These are phyloP conservation scores for Cladosporium sp. DNA, from an alignment of 2,329 filamentous ascomycete species.

Conservation along the genomic window DNA sequence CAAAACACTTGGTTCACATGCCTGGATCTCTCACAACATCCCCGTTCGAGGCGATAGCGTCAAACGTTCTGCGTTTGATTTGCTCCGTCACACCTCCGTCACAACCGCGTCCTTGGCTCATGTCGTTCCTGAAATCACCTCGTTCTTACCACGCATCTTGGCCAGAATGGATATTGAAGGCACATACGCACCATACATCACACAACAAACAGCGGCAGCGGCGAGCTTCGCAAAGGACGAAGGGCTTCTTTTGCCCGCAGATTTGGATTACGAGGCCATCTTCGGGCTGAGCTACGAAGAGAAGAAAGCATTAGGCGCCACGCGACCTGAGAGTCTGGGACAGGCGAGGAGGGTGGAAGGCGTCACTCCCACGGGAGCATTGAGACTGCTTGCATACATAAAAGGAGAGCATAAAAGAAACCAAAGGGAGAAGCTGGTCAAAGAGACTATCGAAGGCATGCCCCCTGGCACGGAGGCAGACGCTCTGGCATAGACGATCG, in stretches of 20 bases:
- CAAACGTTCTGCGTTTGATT: slow-evolving; percentile 69
- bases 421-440: slow-evolving; percentile 27
- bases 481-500: slow-evolving; percentile 18
- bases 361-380: slow-evolving; percentile 48
- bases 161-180: slow-evolving; percentile 74
- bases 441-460: slow-evolving; percentile 23
- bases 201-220: slow-evolving; percentile 63
- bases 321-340: slow-evolving; percentile 76
- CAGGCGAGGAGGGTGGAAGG: slow-evolving; percentile 88
- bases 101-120: slow-evolving; percentile 55
- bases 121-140: slow-evolving; percentile 51
- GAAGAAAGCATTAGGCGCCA: slow-evolving; percentile 62
- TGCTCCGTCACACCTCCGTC: slow-evolving; percentile 64
- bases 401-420: slow-evolving; percentile 37
- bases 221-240: slow-evolving; percentile 72
- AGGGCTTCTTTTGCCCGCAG: slow-evolving; percentile 61
- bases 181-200: slow-evolving; percentile 80
- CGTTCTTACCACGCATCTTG: slow-evolving; percentile 56
- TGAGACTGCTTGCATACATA: slow-evolving; percentile 60
- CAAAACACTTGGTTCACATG: slow-evolving; percentile 54
- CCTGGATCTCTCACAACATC: slow-evolving; percentile 69
- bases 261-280: slow-evolving; percentile 71
- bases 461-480: slow-evolving; percentile 22
- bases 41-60: slow-evolving; percentile 60
- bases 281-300: slow-evolving; percentile 76